Percentiles rank a stretch among this genome's conserved stretches.
Evolutionary conservation across 2,329 filamentous ascomycete species (phyloP).

Genomic region (Microascus cirrosus): DNA sequence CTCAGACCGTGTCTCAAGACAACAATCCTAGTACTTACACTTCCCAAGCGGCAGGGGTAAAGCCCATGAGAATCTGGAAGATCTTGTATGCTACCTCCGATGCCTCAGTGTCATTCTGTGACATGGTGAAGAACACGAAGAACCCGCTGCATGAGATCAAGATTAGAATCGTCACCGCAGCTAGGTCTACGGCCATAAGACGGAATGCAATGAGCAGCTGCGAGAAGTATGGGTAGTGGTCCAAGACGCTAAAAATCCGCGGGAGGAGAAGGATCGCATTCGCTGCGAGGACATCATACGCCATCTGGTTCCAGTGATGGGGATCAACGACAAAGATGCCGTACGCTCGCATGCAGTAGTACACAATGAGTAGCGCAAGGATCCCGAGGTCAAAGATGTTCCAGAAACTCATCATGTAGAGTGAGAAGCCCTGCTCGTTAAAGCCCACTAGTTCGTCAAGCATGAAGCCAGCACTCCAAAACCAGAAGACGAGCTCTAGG

Average conservation of each 20-base stretch:
- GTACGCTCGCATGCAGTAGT: slow-evolving; percentile 83
- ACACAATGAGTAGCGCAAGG: slow-evolving; percentile 70
- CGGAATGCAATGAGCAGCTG: slow-evolving; percentile 89
- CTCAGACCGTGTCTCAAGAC: neutral
- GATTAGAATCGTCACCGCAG: slow-evolving; percentile 75
- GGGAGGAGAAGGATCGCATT: slow-evolving; percentile 85
- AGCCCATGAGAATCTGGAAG: slow-evolving; percentile 92
- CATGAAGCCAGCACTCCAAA: slow-evolving; percentile 97
- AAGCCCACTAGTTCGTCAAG: slow-evolving; percentile 92
- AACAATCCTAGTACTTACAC: slow-evolving; percentile 39
- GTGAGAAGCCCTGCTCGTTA: slow-evolving; percentile 89
- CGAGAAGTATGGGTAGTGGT: slow-evolving; percentile 94
- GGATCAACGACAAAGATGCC: slow-evolving; percentile 74
- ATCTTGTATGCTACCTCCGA: slow-evolving; percentile 75
- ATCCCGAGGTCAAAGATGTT: slow-evolving; percentile 93
- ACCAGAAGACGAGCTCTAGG: slow-evolving; percentile 86
- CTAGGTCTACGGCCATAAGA: slow-evolving; percentile 83
- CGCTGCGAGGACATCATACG: slow-evolving; percentile 87
- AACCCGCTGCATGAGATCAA: slow-evolving; percentile 87
- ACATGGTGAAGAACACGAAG: slow-evolving; percentile 86
- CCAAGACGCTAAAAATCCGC: slow-evolving; percentile 81
- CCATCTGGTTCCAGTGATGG: slow-evolving; percentile 66
- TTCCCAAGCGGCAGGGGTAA: slow-evolving; percentile 90
- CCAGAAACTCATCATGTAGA: slow-evolving; percentile 98
- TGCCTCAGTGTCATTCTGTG: slow-evolving; percentile 59